Evolutionary conservation across 1,139 yeast genomes (phyloP).

Genomic region (Neolecta irregularis): DNA sequence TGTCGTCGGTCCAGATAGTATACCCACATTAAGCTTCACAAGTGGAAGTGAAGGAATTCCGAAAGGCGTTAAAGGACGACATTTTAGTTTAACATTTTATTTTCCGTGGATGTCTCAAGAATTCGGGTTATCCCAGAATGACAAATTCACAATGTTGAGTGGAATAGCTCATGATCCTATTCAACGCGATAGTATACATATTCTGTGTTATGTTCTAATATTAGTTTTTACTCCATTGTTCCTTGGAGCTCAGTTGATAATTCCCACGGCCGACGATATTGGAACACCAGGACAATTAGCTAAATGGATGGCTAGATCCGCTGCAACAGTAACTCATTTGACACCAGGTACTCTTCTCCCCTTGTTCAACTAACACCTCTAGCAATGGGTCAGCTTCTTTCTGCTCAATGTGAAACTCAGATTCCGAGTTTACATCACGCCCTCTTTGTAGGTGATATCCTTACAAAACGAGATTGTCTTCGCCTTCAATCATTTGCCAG

Average conservation of each 20-base stretch:
- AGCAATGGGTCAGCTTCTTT: slow-evolving; percentile 94
- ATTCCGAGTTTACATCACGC: slow-evolving; percentile 86
- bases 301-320: slow-evolving; percentile 86
- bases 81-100: slow-evolving; percentile 86
- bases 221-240: slow-evolving; percentile 96
- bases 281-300: slow-evolving; percentile 97
- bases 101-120: slow-evolving; percentile 96
- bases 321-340: slow-evolving; percentile 89
- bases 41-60: slow-evolving; percentile 98
- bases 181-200: slow-evolving; percentile 95
- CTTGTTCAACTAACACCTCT: no score
- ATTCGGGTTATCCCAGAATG: slow-evolving; percentile 61
- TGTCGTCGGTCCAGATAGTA: slow-evolving; percentile 93
- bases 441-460: slow-evolving; percentile 92
- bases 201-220: no score
- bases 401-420: slow-evolving; percentile 89
- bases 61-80: slow-evolving; percentile 96
- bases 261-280: slow-evolving; percentile 92
- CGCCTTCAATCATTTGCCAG: slow-evolving; percentile 83
- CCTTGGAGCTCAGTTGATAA: slow-evolving; percentile 80
- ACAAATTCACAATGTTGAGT: slow-evolving; percentile 88
- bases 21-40: slow-evolving; percentile 94
- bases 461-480: slow-evolving; percentile 91
- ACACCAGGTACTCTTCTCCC: no score
- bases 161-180: slow-evolving; percentile 99